These are phyloP conservation scores for Raphanus sativus DNA, from an alignment of 345 rosid species.

Conservation along the genomic window DNA sequence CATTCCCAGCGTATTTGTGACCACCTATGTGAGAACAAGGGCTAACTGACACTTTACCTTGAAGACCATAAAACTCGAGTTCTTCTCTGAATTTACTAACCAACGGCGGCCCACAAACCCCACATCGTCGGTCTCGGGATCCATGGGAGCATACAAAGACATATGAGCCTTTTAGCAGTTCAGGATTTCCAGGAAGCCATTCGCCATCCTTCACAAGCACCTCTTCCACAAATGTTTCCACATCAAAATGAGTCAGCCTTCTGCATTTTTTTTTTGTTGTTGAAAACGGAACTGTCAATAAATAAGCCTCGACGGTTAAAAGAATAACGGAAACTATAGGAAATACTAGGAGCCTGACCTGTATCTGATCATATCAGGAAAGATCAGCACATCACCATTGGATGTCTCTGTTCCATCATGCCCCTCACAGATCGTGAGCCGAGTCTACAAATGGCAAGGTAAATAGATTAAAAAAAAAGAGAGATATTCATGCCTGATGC, in stretches of 20 bases:
- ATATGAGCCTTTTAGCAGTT: slow-evolving; percentile 70
- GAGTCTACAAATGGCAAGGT: slow-evolving; percentile 50
- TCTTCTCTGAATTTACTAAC: slow-evolving; percentile 86
- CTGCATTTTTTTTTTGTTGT: slow-evolving; percentile 49
- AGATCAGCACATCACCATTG: slow-evolving; percentile 93
- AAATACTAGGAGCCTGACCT: slow-evolving; percentile 46
- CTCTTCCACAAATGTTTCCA: slow-evolving; percentile 96
- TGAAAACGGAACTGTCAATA: slow-evolving; percentile 10
- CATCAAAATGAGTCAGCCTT: slow-evolving; percentile 98
- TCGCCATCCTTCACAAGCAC: slow-evolving; percentile 93
- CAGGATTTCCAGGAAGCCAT: slow-evolving; percentile 95
- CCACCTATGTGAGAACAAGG: slow-evolving; percentile 99
- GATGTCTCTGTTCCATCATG: slow-evolving; percentile 98
- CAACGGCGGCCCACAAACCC: slow-evolving; percentile 88
- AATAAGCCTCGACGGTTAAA: slow-evolving; percentile 15
- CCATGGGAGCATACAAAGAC: slow-evolving; percentile 95
- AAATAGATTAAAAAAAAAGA: not conserved
- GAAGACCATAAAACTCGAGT: slow-evolving; percentile 66
- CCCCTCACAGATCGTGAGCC: slow-evolving; percentile 92
- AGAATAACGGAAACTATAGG: not conserved
- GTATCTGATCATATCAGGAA: slow-evolving; percentile 98
- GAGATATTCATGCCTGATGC: not conserved
- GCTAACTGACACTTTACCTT: slow-evolving; percentile 85
- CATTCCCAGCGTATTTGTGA: slow-evolving; percentile 92
- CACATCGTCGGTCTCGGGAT: slow-evolving; percentile 84